phyloP scores from a whole-genome alignment of 371 early-diverging fungal genomes.

The Zopfochytrium polystomum region DNA sequence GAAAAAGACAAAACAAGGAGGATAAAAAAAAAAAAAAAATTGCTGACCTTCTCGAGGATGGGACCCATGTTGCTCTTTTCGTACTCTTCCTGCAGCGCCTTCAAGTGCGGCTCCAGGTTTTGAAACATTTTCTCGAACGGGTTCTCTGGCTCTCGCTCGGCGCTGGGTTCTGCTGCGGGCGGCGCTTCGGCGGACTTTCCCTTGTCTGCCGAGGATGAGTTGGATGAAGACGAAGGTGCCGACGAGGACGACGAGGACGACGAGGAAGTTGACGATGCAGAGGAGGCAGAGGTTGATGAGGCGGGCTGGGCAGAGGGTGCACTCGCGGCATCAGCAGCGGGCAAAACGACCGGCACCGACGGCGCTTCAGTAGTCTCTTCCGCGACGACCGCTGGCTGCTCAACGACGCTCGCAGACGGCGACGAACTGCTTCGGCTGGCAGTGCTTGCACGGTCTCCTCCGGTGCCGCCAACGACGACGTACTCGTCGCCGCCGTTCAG shows the following conservation, averaged over 20 bases:
- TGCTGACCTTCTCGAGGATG: constrained; percentile 24
- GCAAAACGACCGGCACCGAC: background rate
- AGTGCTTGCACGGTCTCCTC: too few species aligned
- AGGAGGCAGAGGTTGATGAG: background rate
- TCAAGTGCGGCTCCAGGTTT: constrained; percentile 18
- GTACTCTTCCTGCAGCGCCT: constrained; percentile 21
- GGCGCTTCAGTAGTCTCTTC: background rate
- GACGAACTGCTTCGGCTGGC: background rate
- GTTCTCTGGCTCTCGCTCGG: background rate
- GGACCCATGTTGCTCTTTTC: constrained; percentile 28
- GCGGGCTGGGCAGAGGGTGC: background rate
- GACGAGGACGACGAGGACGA: background rate
- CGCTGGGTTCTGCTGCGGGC: background rate
- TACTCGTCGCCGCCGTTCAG: background rate
- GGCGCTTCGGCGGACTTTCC: constrained; percentile 2
- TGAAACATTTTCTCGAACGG: constrained; percentile 19
- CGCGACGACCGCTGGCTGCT: background rate
- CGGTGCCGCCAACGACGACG: constrained; percentile 7
- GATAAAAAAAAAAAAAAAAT: constrained; percentile 3
- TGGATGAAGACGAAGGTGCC: constrained; percentile 2
- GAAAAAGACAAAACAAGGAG: background rate
- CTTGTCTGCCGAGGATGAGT: background rate
- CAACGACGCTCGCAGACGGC: background rate
- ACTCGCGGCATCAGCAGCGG: background rate
- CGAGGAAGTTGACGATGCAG: background rate